phyloP scores from a whole-genome alignment of 257 asterid species.

The Lycium ferocissimum region DNA sequence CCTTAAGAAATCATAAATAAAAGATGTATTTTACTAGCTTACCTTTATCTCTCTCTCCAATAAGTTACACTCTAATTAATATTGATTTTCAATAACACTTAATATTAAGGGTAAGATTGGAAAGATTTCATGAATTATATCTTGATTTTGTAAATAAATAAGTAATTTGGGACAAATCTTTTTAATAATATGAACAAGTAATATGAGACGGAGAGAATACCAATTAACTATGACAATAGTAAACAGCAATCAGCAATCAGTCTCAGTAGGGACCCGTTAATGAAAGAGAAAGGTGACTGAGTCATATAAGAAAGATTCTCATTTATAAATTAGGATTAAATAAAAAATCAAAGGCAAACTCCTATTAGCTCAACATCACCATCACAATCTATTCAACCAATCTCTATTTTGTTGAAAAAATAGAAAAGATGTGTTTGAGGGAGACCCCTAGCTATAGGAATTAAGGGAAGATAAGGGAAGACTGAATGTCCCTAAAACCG shows the following conservation, averaged over 20 bases:
- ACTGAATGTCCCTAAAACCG: neutral
- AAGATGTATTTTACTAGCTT: no score
- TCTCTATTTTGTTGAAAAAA: neutral
- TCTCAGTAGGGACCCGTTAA: neutral
- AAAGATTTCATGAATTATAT: no score
- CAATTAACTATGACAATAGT: neutral
- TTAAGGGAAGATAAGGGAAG: neutral
- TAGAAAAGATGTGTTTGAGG: neutral
- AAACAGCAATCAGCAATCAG: neutral
- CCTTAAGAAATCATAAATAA: no score
- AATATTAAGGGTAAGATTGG: no score
- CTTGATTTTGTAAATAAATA: no score
- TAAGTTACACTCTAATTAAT: no score
- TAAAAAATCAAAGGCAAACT: neutral
- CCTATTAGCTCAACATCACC: neutral
- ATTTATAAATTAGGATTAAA: neutral
- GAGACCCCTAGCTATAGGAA: neutral
- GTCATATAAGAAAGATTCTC: neutral
- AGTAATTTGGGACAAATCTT: no score
- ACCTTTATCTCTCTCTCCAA: no score
- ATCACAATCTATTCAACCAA: neutral
- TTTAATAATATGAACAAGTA: neutral
- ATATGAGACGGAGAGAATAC: no score
- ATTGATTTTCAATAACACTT: no score
- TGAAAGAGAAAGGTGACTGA: neutral